These are phyloP conservation scores for Pseudevernia furfuracea DNA, from an alignment of 495 filamentous ascomycete species.

Conservation along the genomic window DNA sequence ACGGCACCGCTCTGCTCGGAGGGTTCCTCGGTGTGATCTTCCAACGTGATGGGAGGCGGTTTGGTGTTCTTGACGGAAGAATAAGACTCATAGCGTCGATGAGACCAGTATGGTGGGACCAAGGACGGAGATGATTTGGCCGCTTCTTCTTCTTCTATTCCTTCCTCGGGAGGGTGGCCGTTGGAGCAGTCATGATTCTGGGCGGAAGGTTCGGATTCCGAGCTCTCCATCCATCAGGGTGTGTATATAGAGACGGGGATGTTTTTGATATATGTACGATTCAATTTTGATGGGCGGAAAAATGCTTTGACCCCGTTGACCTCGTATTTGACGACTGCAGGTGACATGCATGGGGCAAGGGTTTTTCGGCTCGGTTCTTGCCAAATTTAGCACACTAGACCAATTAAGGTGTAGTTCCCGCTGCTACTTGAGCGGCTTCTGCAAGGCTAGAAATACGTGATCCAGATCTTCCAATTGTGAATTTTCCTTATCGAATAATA, in stretches of 20 bases:
- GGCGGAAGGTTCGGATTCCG: background rate
- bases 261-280: no score
- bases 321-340: slow-evolving; percentile 4
- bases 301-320: background rate
- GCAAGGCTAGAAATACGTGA: background rate
- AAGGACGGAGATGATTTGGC: slow-evolving; percentile 9
- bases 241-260: background rate
- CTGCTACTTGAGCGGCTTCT: background rate
- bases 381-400: background rate
- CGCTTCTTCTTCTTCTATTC: background rate
- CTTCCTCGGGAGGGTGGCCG: background rate
- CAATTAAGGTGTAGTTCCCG: background rate
- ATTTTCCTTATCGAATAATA: background rate
- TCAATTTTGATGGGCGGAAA: background rate
- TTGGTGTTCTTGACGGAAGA: slow-evolving; percentile 33
- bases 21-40: slow-evolving; percentile 62
- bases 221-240: slow-evolving; percentile 5
- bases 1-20: slow-evolving; percentile 53
- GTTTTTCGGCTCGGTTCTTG: no score
- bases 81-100: slow-evolving; percentile 42
- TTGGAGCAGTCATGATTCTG: background rate
- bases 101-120: slow-evolving; percentile 45
- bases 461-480: background rate
- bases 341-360: background rate
- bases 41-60: slow-evolving; percentile 51